These are phyloP conservation scores for Hymenoscyphus albidus DNA, from an alignment of 2,329 filamentous ascomycete genomes.

Conservation along the genomic window DNA sequence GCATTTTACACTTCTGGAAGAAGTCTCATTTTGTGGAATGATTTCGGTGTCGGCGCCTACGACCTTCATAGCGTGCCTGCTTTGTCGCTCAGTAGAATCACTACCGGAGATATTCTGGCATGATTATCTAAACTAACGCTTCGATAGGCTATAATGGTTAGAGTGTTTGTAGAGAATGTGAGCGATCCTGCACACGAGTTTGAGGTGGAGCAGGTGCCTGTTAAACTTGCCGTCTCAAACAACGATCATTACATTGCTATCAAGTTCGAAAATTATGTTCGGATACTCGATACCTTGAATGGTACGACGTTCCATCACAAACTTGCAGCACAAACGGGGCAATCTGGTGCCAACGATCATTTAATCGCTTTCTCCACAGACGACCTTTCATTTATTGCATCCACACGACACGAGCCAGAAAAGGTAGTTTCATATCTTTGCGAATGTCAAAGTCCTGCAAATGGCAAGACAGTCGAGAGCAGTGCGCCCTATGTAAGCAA, in stretches of 20 bases:
- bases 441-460: constrained; percentile 11
- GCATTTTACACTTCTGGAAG: constrained; percentile 15
- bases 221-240: constrained; percentile 12
- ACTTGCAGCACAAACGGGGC: constrained; percentile 10
- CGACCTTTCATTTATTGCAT: constrained; percentile 11
- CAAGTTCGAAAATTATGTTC: constrained; percentile 16
- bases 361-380: constrained; percentile 17
- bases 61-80: constrained; percentile 11
- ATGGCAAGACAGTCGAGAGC: constrained; percentile 12
- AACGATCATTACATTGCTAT: constrained; percentile 18
- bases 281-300: constrained; percentile 10
- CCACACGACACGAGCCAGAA: constrained; percentile 15
- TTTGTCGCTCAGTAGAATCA: constrained; percentile 4
- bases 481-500: constrained; percentile 16
- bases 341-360: constrained; percentile 13
- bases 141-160: constrained; percentile 10
- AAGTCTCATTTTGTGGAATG: constrained; percentile 15
- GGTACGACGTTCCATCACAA: constrained; percentile 10
- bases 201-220: constrained; percentile 14
- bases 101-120: not conserved
- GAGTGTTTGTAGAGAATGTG: constrained; percentile 4
- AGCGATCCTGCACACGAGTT: constrained; percentile 10
- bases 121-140: not conserved
- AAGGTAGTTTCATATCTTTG: constrained; percentile 17
- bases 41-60: constrained; percentile 12